Conservation (phyloP, 2,329 filamentous ascomycete species). For the Diaporthe australafricana region DNA sequence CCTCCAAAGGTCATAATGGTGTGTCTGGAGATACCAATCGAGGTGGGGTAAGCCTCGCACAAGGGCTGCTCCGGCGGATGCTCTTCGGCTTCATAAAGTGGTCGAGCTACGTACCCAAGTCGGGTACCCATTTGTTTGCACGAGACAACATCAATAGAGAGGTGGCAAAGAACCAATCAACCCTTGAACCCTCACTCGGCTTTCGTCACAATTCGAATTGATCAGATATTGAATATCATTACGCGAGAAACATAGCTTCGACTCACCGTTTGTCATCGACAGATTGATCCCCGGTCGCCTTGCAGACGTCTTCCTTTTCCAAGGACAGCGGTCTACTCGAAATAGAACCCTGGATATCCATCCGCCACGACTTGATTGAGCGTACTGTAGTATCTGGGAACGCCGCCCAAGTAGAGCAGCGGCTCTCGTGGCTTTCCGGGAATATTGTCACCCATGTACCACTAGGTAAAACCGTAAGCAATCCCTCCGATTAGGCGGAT, state of each 20-base stretch:
- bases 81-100: background rate
- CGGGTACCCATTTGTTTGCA: background rate
- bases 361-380: conserved; percentile 18
- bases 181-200: background rate
- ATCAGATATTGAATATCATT: background rate
- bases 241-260: background rate
- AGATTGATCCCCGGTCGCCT: too few species aligned
- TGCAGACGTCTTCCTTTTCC: background rate
- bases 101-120: background rate
- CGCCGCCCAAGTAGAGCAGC: conserved; percentile 47
- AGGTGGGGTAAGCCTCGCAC: background rate
- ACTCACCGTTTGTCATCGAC: background rate
- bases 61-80: background rate
- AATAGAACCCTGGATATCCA: conserved; percentile 21
- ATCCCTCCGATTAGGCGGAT: too few species aligned
- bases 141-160: background rate
- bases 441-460: conserved; percentile 56
- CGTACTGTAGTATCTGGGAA: conserved; percentile 39
- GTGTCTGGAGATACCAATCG: background rate
- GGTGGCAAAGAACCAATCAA: background rate
- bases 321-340: background rate
- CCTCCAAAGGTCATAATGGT: background rate
- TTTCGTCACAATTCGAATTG: background rate
- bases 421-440: conserved; percentile 52
- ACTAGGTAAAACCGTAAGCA: conserved; percentile 36